Percentiles rank a stretch among this genome's conserved stretches.
phyloP scores from a whole-genome alignment of 345 rosid species.

The Syzygium aromaticum region DNA sequence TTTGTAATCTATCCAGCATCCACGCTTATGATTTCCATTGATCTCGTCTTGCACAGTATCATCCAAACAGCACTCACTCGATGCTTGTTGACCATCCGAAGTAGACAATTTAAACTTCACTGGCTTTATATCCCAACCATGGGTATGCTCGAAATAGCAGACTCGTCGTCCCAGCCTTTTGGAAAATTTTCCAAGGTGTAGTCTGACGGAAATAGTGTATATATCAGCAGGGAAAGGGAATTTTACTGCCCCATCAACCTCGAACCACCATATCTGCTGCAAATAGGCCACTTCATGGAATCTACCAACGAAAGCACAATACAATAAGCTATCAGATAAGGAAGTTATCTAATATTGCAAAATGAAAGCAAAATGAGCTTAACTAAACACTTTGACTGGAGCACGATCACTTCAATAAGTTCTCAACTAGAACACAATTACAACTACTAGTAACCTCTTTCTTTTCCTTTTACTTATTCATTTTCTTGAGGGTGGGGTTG shows the following conservation, averaged over 20 bases:
- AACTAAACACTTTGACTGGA: not conserved
- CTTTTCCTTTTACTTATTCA: not conserved
- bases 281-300: slow-evolving; percentile 49
- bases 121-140: slow-evolving; percentile 89
- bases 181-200: slow-evolving; percentile 75
- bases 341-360: not conserved
- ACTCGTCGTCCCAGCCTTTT: slow-evolving; percentile 69
- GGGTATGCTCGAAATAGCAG: slow-evolving; percentile 57
- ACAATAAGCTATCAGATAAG: not conserved
- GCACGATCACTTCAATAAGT: not conserved
- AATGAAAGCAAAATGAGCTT: not conserved
- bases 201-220: slow-evolving; percentile 71
- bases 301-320: not conserved
- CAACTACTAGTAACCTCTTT: not conserved
- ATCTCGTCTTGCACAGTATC: slow-evolving; percentile 38
- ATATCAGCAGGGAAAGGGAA: slow-evolving; percentile 79
- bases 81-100: slow-evolving; percentile 63
- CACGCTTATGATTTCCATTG: slow-evolving; percentile 63
- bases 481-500: not conserved
- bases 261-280: slow-evolving; percentile 11
- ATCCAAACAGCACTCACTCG: slow-evolving; percentile 48
- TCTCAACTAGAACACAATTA: not conserved
- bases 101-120: slow-evolving; percentile 54
- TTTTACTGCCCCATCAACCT: slow-evolving; percentile 75
- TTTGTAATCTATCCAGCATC: slow-evolving; percentile 79